These are phyloP conservation scores for Pleurotus ostreatus DNA, from an alignment of 768 basidiomycete species.

Conservation along the genomic window DNA sequence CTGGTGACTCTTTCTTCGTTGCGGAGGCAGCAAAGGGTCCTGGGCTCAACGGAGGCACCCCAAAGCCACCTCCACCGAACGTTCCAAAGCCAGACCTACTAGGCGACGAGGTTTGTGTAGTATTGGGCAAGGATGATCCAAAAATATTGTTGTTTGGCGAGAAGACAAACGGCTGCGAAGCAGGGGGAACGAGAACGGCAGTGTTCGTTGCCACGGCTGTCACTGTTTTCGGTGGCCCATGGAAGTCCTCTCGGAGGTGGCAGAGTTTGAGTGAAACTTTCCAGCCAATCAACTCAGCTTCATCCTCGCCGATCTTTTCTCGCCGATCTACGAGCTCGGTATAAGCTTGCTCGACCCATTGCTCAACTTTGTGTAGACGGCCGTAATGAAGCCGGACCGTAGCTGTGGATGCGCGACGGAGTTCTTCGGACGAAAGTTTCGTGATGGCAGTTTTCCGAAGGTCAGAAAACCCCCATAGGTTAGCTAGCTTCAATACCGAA, in stretches of 20 bases:
- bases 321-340: conserved; percentile 1
- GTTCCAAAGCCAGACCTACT: too few relatives aligned
- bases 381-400: background rate
- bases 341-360: background rate
- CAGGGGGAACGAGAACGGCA: too few relatives aligned
- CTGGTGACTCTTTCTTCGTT: too few relatives aligned
- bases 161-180: too few relatives aligned
- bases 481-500: background rate
- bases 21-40: too few relatives aligned
- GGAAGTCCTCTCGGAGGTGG: conserved; percentile 1
- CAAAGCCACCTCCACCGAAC: too few relatives aligned
- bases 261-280: background rate
- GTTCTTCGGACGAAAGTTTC: background rate
- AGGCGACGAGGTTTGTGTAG: too few relatives aligned
- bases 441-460: background rate
- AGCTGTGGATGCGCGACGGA: background rate
- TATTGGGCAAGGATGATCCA: too few relatives aligned
- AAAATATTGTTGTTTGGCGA: too few relatives aligned
- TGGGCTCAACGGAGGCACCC: too few relatives aligned
- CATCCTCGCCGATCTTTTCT: background rate
- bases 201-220: too few relatives aligned
- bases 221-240: too few relatives aligned
- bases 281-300: background rate
- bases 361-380: background rate
- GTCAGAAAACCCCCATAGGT: conserved; percentile 3